phyloP scores from a whole-genome alignment of 1,284 basidiomycete genomes.

The Trametes hirsuta region DNA sequence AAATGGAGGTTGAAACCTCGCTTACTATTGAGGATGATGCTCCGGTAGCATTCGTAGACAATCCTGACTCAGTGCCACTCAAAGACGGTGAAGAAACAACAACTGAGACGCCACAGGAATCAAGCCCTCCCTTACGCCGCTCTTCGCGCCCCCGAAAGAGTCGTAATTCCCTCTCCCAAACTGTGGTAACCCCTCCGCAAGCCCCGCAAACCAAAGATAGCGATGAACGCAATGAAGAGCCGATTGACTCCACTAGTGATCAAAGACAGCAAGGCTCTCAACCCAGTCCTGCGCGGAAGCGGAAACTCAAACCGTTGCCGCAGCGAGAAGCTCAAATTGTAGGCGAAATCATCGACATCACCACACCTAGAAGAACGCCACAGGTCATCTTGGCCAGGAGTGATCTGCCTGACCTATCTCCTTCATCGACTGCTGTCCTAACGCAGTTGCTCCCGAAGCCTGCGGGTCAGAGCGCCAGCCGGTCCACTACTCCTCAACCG shows the following conservation, averaged over 20 bases:
- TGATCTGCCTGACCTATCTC: conserved; percentile 39
- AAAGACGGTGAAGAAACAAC: not conserved
- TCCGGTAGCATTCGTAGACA: not conserved
- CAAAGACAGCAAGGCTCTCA: not conserved
- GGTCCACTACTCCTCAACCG: conserved; percentile 14
- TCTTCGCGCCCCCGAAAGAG: conserved; percentile 25
- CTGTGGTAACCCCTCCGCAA: conserved; percentile 3
- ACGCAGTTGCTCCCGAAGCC: conserved; percentile 32
- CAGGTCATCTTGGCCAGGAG: conserved; percentile 6
- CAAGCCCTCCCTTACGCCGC: conserved; percentile 20
- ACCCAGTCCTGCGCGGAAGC: conserved; percentile 14
- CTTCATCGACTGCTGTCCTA: conserved; percentile 38
- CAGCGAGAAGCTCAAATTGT: not conserved
- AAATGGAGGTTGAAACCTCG: conserved; percentile 23
- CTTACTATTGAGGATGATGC: conserved; percentile 7
- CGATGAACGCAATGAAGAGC: conserved; percentile 9
- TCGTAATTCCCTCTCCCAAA: conserved; percentile 21
- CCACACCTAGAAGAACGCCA: conserved; percentile 7
- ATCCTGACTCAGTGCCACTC: not conserved
- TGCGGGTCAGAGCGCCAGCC: conserved; percentile 9
- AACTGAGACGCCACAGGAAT: not conserved
- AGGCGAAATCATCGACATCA: not conserved
- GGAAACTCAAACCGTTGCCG: conserved; percentile 10
- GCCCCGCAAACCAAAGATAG: not conserved
- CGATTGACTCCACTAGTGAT: not conserved